Conservation (phyloP, 75 land plant species). For the Larix kaempferi region DNA sequence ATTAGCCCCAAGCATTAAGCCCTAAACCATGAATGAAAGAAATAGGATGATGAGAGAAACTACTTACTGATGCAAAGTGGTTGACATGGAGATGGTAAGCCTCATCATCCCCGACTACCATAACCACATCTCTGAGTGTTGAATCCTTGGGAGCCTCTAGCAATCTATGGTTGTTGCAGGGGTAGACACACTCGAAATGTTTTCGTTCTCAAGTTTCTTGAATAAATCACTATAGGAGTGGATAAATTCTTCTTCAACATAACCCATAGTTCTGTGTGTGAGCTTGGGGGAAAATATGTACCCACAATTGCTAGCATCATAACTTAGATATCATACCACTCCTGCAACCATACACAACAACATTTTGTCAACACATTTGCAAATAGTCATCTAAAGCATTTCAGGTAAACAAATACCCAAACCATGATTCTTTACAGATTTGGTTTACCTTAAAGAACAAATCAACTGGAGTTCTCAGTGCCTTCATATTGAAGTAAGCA, state of each 20-base stretch:
- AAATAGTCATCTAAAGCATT: too few species aligned
- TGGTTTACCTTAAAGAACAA: too few species aligned
- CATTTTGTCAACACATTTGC: too few species aligned
- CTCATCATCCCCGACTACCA: constrained; percentile 78
- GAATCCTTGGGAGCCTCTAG: constrained; percentile 61
- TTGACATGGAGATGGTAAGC: constrained; percentile 86
- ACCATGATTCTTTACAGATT: too few species aligned
- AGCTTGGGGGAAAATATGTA: constrained; percentile 64
- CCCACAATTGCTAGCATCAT: too few species aligned
- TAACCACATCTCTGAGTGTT: constrained; percentile 67
- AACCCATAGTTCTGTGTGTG: constrained; percentile 74
- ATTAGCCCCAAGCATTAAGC: too few species aligned
- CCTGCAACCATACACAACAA: too few species aligned
- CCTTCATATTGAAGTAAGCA: too few species aligned
- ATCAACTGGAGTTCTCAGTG: too few species aligned
- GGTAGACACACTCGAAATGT: constrained; percentile 62
- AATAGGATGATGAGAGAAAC: background rate
- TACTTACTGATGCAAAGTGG: constrained; percentile 72
- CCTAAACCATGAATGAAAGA: too few species aligned
- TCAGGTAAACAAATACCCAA: too few species aligned
- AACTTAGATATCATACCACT: too few species aligned
- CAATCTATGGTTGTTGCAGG: constrained; percentile 87
- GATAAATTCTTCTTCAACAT: constrained; percentile 82
- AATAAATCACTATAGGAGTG: constrained; percentile 78
- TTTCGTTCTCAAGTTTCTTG: constrained; percentile 63